Conservation (phyloP, 441 rosid genomes). For the Populus hybrid region DNA sequence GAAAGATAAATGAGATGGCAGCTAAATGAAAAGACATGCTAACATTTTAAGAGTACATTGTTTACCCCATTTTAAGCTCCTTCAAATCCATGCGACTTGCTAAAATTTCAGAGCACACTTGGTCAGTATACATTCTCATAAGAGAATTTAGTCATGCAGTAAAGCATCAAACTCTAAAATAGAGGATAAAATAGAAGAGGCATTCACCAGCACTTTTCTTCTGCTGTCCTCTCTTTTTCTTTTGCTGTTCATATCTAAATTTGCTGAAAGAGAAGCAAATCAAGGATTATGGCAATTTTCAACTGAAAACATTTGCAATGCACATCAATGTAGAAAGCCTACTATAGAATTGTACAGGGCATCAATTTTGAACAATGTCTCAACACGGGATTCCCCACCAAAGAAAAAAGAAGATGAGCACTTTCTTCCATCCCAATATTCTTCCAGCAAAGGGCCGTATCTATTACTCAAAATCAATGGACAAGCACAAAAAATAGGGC, state of each 20-base stretch:
- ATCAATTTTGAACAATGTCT: background rate
- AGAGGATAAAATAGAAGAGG: slow-evolving; percentile 10
- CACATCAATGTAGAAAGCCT: background rate
- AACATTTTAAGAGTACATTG: background rate
- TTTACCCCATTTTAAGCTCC: slow-evolving; percentile 85
- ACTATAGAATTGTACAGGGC: background rate
- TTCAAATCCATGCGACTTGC: slow-evolving; percentile 83
- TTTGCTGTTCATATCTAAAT: slow-evolving; percentile 73
- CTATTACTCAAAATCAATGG: background rate
- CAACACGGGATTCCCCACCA: background rate
- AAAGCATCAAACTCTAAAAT: slow-evolving; percentile 23
- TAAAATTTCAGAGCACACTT: slow-evolving; percentile 31
- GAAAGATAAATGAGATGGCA: background rate
- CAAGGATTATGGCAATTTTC: slow-evolving; percentile 8
- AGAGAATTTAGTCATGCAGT: slow-evolving; percentile 16
- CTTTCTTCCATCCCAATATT: background rate
- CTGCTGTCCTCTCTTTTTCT: slow-evolving; percentile 82
- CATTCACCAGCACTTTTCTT: slow-evolving; percentile 70
- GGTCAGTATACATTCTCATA: slow-evolving; percentile 31
- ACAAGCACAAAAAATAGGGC: no score
- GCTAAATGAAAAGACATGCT: background rate
- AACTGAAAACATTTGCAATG: background rate
- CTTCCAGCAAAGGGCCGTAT: background rate
- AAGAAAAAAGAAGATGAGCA: background rate
- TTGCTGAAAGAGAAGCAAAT: slow-evolving; percentile 49